phyloP scores from a whole-genome alignment of 2,329 filamentous ascomycete genomes.

The Botryotinia convoluta region DNA sequence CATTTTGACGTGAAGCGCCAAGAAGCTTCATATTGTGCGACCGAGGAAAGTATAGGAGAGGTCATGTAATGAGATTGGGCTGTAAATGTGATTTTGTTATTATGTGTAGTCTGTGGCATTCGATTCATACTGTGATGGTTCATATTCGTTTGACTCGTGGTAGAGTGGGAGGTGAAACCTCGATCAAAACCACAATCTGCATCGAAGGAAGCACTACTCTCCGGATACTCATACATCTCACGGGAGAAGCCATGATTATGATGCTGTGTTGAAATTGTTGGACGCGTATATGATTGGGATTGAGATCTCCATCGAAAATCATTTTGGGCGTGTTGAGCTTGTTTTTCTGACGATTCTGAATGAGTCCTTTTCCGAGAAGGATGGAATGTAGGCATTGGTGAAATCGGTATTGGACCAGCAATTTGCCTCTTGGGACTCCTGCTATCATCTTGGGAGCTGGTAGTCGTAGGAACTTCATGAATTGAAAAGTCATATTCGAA shows the following conservation, averaged over 20 bases:
- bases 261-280: background rate
- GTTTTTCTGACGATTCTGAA: background rate
- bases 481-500: constrained; percentile 2
- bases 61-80: background rate
- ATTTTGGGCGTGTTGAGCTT: background rate
- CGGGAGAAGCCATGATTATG: background rate
- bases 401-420: background rate
- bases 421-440: background rate
- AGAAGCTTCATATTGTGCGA: background rate
- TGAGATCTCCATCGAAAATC: constrained; percentile 3
- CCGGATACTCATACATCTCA: background rate
- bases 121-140: background rate
- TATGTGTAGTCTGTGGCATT: background rate
- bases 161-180: background rate
- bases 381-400: background rate
- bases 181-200: background rate
- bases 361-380: background rate
- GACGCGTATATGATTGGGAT: background rate
- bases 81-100: background rate
- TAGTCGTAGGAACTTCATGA: background rate
- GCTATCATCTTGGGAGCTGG: background rate
- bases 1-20: constrained; percentile 8
- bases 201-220: background rate
- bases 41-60: background rate
- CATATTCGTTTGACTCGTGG: background rate